Evolutionary conservation across 2,329 filamentous ascomycete species (phyloP).

Genomic region (Rhynchosporium agropyri): DNA sequence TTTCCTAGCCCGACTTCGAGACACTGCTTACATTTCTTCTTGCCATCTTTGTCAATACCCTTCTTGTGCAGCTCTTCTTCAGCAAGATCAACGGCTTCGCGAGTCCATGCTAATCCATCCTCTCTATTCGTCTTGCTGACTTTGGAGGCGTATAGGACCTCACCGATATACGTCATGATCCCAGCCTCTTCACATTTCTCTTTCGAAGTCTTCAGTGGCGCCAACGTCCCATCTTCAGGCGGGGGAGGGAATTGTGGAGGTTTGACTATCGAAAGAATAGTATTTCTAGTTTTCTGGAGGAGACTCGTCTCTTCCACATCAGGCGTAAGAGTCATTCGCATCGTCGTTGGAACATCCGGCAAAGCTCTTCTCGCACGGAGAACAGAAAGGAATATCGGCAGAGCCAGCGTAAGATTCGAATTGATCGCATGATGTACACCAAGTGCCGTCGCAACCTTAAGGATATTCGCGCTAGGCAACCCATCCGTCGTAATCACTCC

Average conservation of each 20-base stretch:
- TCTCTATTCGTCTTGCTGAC: constrained; percentile 50
- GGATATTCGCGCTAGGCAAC: constrained; percentile 70
- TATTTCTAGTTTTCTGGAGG: constrained; percentile 36
- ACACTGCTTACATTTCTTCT: constrained; percentile 73
- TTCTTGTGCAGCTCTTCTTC: constrained; percentile 17
- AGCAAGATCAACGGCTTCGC: constrained; percentile 60
- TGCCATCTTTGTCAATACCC: constrained; percentile 36
- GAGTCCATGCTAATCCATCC: constrained; percentile 84
- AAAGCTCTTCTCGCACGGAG: constrained; percentile 74
- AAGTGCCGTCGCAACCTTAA: constrained; percentile 74
- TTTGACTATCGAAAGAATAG: constrained; percentile 43
- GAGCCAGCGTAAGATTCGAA: constrained; percentile 66
- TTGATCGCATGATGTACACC: constrained; percentile 76
- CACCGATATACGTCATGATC: constrained; percentile 87
- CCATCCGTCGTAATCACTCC: constrained; percentile 64
- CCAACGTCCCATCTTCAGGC: constrained; percentile 68
- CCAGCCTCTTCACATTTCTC: constrained; percentile 83
- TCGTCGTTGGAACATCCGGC: constrained; percentile 43
- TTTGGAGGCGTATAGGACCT: constrained; percentile 80
- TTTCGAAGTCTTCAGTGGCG: constrained; percentile 64
- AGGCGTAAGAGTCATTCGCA: constrained; percentile 26
- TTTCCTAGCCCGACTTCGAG: constrained; percentile 76
- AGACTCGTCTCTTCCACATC: constrained; percentile 31
- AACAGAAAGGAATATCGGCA: constrained; percentile 84
- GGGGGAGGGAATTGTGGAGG: constrained; percentile 70